These are phyloP conservation scores for Fusarium solani-melongenae DNA, from an alignment of 2,329 filamentous ascomycete species.

Conservation along the genomic window DNA sequence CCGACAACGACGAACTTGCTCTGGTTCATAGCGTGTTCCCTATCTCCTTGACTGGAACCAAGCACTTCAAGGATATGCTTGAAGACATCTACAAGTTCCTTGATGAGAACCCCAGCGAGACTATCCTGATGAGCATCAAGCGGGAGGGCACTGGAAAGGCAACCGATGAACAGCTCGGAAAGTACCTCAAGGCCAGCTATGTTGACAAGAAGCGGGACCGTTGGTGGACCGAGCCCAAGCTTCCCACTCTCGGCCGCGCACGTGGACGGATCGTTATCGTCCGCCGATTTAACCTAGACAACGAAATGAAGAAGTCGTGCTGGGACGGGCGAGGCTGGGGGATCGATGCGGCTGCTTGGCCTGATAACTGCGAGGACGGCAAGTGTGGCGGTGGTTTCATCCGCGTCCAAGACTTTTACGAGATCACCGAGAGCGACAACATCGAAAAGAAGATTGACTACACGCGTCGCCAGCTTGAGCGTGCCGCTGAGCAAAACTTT, in stretches of 20 bases:
- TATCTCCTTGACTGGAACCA: constrained; percentile 82
- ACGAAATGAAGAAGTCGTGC: constrained; percentile 59
- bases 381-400: constrained; percentile 76
- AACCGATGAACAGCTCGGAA: constrained; percentile 81
- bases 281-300: constrained; percentile 79
- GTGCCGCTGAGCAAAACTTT: constrained; percentile 67
- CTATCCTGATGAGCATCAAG: constrained; percentile 88
- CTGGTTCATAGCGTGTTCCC: constrained; percentile 94
- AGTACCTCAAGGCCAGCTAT: constrained; percentile 80
- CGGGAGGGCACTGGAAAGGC: constrained; percentile 86
- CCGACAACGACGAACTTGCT: constrained; percentile 72
- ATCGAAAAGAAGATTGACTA: constrained; percentile 85
- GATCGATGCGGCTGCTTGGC: constrained; percentile 77
- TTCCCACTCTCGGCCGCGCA: constrained; percentile 82
- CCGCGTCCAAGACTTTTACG: constrained; percentile 94
- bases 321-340: constrained; percentile 65
- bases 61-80: constrained; percentile 81
- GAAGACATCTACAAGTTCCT: constrained; percentile 80
- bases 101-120: constrained; percentile 80
- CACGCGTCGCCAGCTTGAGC: constrained; percentile 79
- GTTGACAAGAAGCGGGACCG: constrained; percentile 63
- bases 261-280: constrained; percentile 87
- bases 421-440: constrained; percentile 78
- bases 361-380: constrained; percentile 87
- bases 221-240: constrained; percentile 83